These are phyloP conservation scores for Lasiosphaeria hispida DNA, from an alignment of 495 filamentous ascomycete species.

Conservation along the genomic window DNA sequence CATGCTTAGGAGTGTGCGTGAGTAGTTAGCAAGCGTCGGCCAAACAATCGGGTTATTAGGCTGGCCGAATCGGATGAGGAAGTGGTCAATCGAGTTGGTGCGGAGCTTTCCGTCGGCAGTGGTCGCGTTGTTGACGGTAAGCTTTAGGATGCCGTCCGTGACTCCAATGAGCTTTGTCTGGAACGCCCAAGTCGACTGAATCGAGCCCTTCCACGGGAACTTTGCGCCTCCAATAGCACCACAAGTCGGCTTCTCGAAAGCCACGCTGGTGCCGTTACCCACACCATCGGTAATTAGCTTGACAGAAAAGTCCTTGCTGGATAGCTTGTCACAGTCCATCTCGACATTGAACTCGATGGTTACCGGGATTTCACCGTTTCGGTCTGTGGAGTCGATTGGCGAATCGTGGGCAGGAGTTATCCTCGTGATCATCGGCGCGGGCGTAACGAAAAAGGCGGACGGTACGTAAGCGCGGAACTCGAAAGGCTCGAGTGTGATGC, in stretches of 20 bases:
- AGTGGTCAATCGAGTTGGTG: slow-evolving; percentile 52
- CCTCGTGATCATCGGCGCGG: slow-evolving; percentile 64
- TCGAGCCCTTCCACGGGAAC: slow-evolving; percentile 38
- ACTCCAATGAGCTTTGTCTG: slow-evolving; percentile 56
- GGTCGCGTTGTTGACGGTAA: slow-evolving; percentile 57
- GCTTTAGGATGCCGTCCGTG: slow-evolving; percentile 61
- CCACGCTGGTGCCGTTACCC: slow-evolving; percentile 27
- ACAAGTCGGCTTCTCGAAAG: slow-evolving; percentile 52
- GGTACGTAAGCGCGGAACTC: slow-evolving; percentile 66
- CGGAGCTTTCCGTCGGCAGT: neutral
- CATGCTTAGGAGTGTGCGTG: slow-evolving; percentile 46
- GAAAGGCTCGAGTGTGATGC: slow-evolving; percentile 53
- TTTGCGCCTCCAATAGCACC: slow-evolving; percentile 21
- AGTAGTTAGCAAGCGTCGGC: slow-evolving; percentile 58
- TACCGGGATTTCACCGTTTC: slow-evolving; percentile 30
- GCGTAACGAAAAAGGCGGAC: slow-evolving; percentile 44
- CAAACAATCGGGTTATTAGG: slow-evolving; percentile 57
- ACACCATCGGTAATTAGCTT: slow-evolving; percentile 14
- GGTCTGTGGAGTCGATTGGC: slow-evolving; percentile 52
- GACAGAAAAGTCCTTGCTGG: slow-evolving; percentile 47
- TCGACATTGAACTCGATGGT: slow-evolving; percentile 58
- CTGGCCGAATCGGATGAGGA: slow-evolving; percentile 52
- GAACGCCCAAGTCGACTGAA: slow-evolving; percentile 56
- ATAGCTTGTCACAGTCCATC: slow-evolving; percentile 58
- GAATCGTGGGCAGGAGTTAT: slow-evolving; percentile 65